Evolutionary conservation across 1,284 basidiomycete species (phyloP).

Genomic region (Trichosporon ovoides): DNA sequence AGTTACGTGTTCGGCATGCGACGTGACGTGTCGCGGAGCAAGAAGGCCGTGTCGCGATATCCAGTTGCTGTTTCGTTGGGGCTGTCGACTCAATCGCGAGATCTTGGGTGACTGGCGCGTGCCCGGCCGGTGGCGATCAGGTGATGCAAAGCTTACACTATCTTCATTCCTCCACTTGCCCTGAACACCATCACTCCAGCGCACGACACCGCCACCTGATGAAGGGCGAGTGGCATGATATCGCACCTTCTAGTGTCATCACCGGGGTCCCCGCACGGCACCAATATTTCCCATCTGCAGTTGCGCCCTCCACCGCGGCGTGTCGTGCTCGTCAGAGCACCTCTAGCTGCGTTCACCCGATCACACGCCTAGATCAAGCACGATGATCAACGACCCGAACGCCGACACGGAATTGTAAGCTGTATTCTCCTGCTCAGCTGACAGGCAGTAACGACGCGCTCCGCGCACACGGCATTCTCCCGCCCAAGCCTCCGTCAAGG

Average conservation of each 20-base stretch:
- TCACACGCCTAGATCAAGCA: constrained; percentile 15
- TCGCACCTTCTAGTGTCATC: constrained; percentile 1
- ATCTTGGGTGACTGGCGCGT: too few relatives aligned
- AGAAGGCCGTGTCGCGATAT: background rate
- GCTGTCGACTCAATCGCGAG: background rate
- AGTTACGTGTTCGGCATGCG: background rate
- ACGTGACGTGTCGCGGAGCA: constrained; percentile 2
- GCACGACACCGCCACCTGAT: too few relatives aligned
- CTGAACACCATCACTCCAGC: too few relatives aligned
- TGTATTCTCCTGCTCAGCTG: background rate
- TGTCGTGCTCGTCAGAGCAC: too few relatives aligned
- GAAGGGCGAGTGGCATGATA: background rate
- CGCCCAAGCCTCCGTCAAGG: constrained; percentile 61
- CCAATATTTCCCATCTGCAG: background rate
- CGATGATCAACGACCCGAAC: constrained; percentile 58
- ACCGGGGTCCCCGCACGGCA: background rate
- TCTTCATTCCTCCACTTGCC: too few relatives aligned
- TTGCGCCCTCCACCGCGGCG: background rate
- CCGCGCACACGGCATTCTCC: constrained; percentile 83
- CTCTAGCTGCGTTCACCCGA: too few relatives aligned
- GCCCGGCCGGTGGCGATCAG: too few relatives aligned
- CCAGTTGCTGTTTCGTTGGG: background rate
- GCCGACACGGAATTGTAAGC: constrained; percentile 86
- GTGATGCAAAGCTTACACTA: too few relatives aligned
- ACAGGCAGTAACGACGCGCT: constrained; percentile 76